Conservation (phyloP, 352 stramenopile genomes). For the Pythium grandisporangium region DNA sequence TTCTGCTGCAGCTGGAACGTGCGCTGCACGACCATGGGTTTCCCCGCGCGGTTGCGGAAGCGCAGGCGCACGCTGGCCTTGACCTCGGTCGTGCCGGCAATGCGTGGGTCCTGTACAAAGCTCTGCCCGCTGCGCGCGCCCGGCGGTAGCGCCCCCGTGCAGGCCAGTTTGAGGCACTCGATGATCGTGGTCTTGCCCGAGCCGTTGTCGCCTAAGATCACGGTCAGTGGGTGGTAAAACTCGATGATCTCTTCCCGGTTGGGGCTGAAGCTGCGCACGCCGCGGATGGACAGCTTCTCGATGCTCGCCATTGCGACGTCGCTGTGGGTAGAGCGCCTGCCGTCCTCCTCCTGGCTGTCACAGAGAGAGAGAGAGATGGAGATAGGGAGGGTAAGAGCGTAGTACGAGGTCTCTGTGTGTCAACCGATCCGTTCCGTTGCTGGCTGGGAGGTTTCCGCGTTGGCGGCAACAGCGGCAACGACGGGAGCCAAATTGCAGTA, state of each 20-base stretch:
- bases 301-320: constrained; percentile 92
- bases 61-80: constrained; percentile 84
- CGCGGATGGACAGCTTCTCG: constrained; percentile 98
- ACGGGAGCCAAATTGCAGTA: no score
- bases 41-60: constrained; percentile 88
- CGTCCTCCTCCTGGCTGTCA: background rate
- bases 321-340: background rate
- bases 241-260: constrained; percentile 93
- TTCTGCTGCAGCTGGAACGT: constrained; percentile 93
- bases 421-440: constrained; percentile 4
- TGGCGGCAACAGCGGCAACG: no score
- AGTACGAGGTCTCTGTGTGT: constrained; percentile 7
- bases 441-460: no score
- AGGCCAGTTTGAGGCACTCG: constrained; percentile 98
- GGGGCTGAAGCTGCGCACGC: constrained; percentile 96
- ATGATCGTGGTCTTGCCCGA: constrained; percentile 99
- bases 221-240: constrained; percentile 99
- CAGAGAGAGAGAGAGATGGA: background rate
- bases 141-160: constrained; percentile 92
- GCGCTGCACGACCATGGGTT: constrained; percentile 89
- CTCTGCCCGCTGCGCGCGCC: constrained; percentile 82
- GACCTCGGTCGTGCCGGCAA: constrained; percentile 88
- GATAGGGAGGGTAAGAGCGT: constrained; percentile 3
- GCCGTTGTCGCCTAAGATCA: constrained; percentile 96
- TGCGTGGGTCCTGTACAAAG: constrained; percentile 97